phyloP scores from a whole-genome alignment of 2,329 filamentous ascomycete genomes.

The Albifimbria verrucaria region DNA sequence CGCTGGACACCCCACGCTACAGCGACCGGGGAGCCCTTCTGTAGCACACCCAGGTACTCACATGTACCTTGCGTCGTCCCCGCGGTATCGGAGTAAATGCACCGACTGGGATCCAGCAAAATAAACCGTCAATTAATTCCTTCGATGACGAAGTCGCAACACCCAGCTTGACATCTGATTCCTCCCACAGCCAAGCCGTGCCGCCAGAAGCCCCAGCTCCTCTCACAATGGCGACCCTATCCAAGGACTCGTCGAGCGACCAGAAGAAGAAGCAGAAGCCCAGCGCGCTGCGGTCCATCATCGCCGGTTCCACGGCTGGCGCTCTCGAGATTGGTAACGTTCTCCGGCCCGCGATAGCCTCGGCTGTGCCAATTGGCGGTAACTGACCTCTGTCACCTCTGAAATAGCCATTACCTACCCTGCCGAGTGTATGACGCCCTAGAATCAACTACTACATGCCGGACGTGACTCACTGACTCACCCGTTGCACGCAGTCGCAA shows the following conservation, averaged over 20 bases:
- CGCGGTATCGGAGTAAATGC: background rate
- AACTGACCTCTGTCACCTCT: no score
- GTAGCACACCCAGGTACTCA: background rate
- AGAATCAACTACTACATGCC: constrained; percentile 4
- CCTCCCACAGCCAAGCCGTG: background rate
- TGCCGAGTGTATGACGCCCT: constrained; percentile 69
- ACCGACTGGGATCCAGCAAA: no score
- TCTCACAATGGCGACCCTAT: constrained; percentile 24
- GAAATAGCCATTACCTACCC: constrained; percentile 85
- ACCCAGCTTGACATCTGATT: background rate
- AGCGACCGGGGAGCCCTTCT: no score
- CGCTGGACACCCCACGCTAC: no score
- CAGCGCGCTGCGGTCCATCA: constrained; percentile 80
- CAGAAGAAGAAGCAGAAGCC: constrained; percentile 51
- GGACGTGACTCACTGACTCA: constrained; percentile 8
- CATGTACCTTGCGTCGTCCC: background rate
- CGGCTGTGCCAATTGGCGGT: no score
- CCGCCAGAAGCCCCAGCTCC: background rate
- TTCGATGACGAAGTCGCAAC: background rate
- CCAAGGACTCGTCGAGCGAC: constrained; percentile 17
- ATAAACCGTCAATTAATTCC: background rate
- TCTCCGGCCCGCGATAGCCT: constrained; percentile 12
- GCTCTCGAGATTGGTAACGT: constrained; percentile 85
- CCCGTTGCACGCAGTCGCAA: constrained; percentile 65
- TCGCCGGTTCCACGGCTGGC: constrained; percentile 90